A percentile compares a stretch with the other conserved stretches of the same genome.
Conservation (phyloP, 805 yeast species). For the Saccharomycopsis guyanensis region DNA sequence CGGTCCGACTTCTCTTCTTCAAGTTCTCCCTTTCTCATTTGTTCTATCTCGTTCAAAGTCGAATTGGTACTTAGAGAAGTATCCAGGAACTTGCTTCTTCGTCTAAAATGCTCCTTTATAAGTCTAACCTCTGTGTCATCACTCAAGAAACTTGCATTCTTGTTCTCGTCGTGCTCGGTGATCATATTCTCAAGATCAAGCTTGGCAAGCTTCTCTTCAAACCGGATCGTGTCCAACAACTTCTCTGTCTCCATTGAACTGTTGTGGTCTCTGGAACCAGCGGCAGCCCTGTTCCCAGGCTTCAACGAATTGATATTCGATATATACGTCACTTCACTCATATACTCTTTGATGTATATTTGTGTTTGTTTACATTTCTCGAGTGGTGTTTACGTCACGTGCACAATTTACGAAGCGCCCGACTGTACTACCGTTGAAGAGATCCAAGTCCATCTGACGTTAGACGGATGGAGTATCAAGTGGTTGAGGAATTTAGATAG, state of each 20-base stretch:
- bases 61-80: constrained; percentile 2
- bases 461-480: no score
- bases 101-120: constrained; percentile 8
- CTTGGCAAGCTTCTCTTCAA: constrained; percentile 16
- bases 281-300: constrained; percentile 3
- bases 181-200: constrained; percentile 13
- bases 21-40: background rate
- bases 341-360: background rate
- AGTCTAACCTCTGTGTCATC: constrained; percentile 14
- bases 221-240: constrained; percentile 8
- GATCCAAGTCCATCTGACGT: no score
- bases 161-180: constrained; percentile 7
- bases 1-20: constrained; percentile 2
- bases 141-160: constrained; percentile 3
- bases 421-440: no score
- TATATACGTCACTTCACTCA: background rate
- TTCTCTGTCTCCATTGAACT: constrained; percentile 7
- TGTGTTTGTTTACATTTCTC: background rate
- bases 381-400: background rate
- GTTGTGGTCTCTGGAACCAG: no score
- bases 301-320: background rate
- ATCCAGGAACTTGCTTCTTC: background rate
- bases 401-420: background rate
- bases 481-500: no score
- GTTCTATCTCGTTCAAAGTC: constrained; percentile 9